Evolutionary conservation across 176 grass and related monocot genomes (phyloP).

Genomic region (Eremochloa ophiuroides): DNA sequence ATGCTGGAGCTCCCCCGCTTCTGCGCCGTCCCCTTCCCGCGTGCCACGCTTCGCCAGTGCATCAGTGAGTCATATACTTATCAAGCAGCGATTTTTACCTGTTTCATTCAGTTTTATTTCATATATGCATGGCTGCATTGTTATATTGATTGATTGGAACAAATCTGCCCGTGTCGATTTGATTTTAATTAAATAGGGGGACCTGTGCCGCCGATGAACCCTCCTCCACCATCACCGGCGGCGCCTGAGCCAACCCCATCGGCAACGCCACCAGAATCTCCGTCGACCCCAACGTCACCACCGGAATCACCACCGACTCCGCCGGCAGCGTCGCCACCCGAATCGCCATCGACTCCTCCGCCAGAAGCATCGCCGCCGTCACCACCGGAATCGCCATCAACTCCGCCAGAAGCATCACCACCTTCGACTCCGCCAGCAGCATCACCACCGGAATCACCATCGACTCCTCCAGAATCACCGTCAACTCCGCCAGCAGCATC

Average conservation of each 20-base stretch:
- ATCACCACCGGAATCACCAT: background rate
- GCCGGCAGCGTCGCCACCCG: background rate
- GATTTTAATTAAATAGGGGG: background rate
- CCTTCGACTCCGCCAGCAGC: background rate
- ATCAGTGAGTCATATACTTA: background rate
- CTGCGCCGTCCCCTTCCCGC: background rate
- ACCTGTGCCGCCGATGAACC: background rate
- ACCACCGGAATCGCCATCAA: background rate
- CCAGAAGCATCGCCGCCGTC: background rate
- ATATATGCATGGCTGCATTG: background rate
- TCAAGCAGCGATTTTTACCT: no score
- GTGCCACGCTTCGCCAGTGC: background rate
- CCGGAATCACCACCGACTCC: no score
- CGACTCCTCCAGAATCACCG: no score
- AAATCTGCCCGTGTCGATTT: background rate
- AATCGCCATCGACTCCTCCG: background rate
- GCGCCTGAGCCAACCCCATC: background rate
- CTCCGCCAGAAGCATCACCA: background rate
- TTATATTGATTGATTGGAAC: background rate
- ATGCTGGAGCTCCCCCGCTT: background rate
- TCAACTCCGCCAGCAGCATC: background rate
- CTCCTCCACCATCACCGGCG: background rate
- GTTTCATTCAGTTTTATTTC: no score
- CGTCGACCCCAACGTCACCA: no score
- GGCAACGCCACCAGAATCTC: background rate